Conservation (phyloP, 169 alveolate species). For the Plasmodium coatneyi region DNA sequence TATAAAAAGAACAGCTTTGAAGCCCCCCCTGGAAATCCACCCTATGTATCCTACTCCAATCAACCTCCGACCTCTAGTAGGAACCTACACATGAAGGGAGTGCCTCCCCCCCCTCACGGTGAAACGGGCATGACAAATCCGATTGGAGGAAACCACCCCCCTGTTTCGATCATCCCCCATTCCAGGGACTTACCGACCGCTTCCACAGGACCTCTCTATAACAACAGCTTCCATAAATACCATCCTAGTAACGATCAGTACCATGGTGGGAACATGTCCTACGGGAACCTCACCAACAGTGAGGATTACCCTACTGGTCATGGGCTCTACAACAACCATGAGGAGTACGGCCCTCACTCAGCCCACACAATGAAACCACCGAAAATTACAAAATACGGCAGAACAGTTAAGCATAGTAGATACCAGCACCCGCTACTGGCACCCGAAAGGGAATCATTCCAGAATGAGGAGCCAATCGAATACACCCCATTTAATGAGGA, state of each 20-base stretch:
- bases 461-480: not conserved
- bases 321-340: not conserved
- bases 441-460: not conserved
- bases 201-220: not conserved
- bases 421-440: not conserved
- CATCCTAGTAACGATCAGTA: not conserved
- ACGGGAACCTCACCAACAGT: not conserved
- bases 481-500: slow-evolving; percentile 17
- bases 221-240: not conserved
- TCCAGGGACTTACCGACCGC: not conserved
- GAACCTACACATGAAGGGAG: not conserved
- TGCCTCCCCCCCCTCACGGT: not conserved
- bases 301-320: not conserved
- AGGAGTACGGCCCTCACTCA: not conserved
- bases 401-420: not conserved
- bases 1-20: not conserved
- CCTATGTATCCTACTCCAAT: not conserved
- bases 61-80: not conserved
- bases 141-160: not conserved
- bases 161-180: not conserved
- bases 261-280: not conserved
- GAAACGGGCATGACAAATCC: not conserved
- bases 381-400: not conserved
- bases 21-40: not conserved
- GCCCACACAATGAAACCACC: not conserved